These are phyloP conservation scores for Umbilicus rupestris DNA, from an alignment of 164 flowering plant genomes.

Conservation along the genomic window DNA sequence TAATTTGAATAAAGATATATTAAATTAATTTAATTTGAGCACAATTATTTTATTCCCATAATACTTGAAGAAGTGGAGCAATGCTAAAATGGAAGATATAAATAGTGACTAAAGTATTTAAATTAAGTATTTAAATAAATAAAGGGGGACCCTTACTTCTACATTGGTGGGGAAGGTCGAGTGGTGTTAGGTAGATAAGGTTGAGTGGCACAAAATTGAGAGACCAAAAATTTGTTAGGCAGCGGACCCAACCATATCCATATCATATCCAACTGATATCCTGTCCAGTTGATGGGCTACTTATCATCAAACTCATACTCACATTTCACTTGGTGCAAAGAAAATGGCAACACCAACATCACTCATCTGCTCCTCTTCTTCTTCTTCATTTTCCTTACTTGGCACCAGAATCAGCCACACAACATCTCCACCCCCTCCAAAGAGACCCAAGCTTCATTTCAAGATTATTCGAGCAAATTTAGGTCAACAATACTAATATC, in stretches of 20 bases:
- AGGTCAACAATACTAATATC: constrained; percentile 24
- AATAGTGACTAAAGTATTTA: too few relatives aligned
- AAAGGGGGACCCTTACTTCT: too few relatives aligned
- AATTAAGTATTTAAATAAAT: too few relatives aligned
- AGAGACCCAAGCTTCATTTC: constrained; percentile 18
- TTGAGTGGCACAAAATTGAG: not conserved
- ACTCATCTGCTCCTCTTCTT: not conserved
- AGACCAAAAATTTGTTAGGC: not conserved
- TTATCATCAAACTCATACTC: not conserved
- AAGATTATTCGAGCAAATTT: constrained; percentile 37
- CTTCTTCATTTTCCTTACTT: constrained; percentile 16
- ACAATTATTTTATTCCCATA: too few relatives aligned
- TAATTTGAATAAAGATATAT: too few relatives aligned
- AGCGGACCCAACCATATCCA: not conserved
- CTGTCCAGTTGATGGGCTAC: not conserved
- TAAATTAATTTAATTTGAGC: too few relatives aligned
- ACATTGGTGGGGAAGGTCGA: too few relatives aligned
- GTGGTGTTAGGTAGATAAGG: not conserved
- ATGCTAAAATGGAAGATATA: too few relatives aligned
- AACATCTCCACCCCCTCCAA: constrained; percentile 14
- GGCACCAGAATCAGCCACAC: not conserved
- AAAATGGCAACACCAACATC: not conserved
- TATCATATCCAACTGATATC: not conserved
- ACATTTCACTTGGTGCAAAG: not conserved
- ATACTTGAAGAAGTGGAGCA: too few relatives aligned